A percentile compares a stretch with the other conserved stretches of the same genome.
Evolutionary conservation across 805 yeast species (phyloP).

Genomic region (Scheffersomyces ergatensis): DNA sequence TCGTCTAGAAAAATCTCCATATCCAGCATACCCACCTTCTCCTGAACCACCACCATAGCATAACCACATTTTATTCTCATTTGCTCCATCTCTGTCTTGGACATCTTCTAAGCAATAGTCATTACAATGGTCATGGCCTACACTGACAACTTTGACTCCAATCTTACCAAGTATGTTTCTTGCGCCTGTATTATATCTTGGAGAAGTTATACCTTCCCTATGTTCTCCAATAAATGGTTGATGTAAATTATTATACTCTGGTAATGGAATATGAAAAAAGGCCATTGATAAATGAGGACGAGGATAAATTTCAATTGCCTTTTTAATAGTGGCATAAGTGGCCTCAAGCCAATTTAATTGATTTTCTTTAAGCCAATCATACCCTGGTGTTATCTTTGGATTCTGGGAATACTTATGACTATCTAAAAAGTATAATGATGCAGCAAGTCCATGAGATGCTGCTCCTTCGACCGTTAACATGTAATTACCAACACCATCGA

Average conservation of each 20-base stretch:
- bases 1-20: slow-evolving; percentile 82
- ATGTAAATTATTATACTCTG: slow-evolving; percentile 63
- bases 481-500: slow-evolving; percentile 86
- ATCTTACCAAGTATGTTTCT: slow-evolving; percentile 55
- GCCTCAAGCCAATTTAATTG: slow-evolving; percentile 60
- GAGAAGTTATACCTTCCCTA: slow-evolving; percentile 79
- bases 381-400: slow-evolving; percentile 71
- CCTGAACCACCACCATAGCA: slow-evolving; percentile 95
- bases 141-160: slow-evolving; percentile 73
- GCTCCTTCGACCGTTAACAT: slow-evolving; percentile 49
- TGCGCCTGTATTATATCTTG: slow-evolving; percentile 67
- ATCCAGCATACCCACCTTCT: slow-evolving; percentile 95
- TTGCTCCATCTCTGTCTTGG: slow-evolving; percentile 17
- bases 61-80: slow-evolving; percentile 58
- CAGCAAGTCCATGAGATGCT: slow-evolving; percentile 34
- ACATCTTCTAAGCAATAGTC: slow-evolving; percentile 76
- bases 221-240: slow-evolving; percentile 56
- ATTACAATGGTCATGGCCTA: slow-evolving; percentile 96
- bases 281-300: slow-evolving; percentile 70
- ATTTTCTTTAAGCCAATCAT: slow-evolving; percentile 77
- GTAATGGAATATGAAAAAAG: slow-evolving; percentile 91
- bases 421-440: slow-evolving; percentile 75
- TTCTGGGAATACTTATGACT: slow-evolving; percentile 72
- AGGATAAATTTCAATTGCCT: slow-evolving; percentile 29
- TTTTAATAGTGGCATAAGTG: slow-evolving; percentile 22